Evolutionary conservation across 2,329 filamentous ascomycete species (phyloP).

Genomic region (Fusarium piperis): DNA sequence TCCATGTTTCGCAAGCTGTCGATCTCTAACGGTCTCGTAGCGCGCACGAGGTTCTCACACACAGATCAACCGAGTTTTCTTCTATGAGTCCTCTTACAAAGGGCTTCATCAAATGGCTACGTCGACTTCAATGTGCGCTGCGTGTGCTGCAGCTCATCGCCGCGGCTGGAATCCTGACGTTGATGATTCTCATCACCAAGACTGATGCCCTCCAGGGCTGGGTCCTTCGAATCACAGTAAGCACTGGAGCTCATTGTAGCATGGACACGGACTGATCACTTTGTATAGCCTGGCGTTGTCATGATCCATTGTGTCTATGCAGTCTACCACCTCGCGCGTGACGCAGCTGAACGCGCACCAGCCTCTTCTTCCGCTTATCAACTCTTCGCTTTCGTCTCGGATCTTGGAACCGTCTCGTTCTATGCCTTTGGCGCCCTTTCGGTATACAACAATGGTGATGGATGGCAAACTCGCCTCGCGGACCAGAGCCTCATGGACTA

Average conservation of each 20-base stretch:
- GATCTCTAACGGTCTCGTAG: slow-evolving; percentile 44
- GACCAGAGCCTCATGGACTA: slow-evolving; percentile 64
- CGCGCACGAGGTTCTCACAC: slow-evolving; percentile 71
- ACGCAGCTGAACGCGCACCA: slow-evolving; percentile 76
- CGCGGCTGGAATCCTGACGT: slow-evolving; percentile 75
- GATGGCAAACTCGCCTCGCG: slow-evolving; percentile 76
- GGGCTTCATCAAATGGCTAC: slow-evolving; percentile 72
- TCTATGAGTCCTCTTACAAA: slow-evolving; percentile 78
- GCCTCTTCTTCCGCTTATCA: slow-evolving; percentile 89
- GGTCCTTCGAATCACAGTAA: slow-evolving; percentile 80
- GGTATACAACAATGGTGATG: slow-evolving; percentile 53
- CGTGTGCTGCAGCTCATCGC: slow-evolving; percentile 74
- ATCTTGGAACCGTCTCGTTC: slow-evolving; percentile 66
- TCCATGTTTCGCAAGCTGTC: slow-evolving; percentile 1
- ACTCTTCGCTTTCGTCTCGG: slow-evolving; percentile 80
- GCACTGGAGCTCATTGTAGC: slow-evolving; percentile 42
- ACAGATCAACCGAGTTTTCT: slow-evolving; percentile 68
- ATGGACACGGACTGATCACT: slow-evolving; percentile 12
- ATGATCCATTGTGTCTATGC: slow-evolving; percentile 78
- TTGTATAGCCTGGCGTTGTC: slow-evolving; percentile 76
- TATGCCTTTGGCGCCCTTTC: slow-evolving; percentile 65
- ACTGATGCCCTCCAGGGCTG: slow-evolving; percentile 73
- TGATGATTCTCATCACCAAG: slow-evolving; percentile 80
- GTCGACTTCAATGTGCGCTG: slow-evolving; percentile 75
- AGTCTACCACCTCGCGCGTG: slow-evolving; percentile 80